A percentile compares a stretch with the other conserved stretches of the same genome.
These are phyloP conservation scores for Mycena belliarum DNA, from an alignment of 768 basidiomycete species.

Conservation along the genomic window DNA sequence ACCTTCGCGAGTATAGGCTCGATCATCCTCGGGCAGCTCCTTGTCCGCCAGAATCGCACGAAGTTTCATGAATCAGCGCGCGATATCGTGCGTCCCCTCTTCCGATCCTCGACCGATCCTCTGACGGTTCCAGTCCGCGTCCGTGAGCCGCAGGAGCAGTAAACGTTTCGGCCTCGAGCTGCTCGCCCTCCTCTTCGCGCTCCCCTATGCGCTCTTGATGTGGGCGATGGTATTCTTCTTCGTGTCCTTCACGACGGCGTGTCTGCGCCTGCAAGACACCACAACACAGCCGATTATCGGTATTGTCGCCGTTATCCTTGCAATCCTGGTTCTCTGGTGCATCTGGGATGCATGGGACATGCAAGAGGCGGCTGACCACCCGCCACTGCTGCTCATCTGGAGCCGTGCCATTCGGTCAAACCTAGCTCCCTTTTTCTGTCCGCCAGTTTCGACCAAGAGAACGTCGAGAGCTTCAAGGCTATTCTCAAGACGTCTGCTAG, in stretches of 20 bases:
- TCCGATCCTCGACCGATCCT: neutral
- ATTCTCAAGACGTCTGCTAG: neutral
- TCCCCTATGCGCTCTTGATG: slow-evolving; percentile 47
- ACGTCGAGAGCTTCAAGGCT: neutral
- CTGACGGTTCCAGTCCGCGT: slow-evolving; percentile 2
- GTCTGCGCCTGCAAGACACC: neutral
- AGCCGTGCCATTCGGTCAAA: neutral
- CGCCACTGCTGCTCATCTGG: neutral
- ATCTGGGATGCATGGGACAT: slow-evolving; percentile 18
- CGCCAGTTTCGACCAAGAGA: neutral
- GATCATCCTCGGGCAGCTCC: slow-evolving; percentile 32
- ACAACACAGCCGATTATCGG: neutral
- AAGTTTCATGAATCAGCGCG: slow-evolving; percentile 24
- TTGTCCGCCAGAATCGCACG: slow-evolving; percentile 31
- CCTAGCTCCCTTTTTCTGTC: neutral
- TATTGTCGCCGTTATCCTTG: neutral
- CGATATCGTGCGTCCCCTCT: slow-evolving; percentile 25
- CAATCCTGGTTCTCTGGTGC: slow-evolving; percentile 5
- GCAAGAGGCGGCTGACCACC: neutral
- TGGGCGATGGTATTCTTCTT: slow-evolving; percentile 30
- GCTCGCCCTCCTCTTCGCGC: slow-evolving; percentile 43
- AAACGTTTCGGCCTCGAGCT: slow-evolving; percentile 38
- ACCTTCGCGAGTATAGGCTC: slow-evolving; percentile 34
- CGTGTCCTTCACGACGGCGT: neutral
- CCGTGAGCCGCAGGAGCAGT: slow-evolving; percentile 26